Base-by-base conservation (phyloP, 2,329 filamentous ascomycete genomes). In the Pleomassaria siparia region DNA sequence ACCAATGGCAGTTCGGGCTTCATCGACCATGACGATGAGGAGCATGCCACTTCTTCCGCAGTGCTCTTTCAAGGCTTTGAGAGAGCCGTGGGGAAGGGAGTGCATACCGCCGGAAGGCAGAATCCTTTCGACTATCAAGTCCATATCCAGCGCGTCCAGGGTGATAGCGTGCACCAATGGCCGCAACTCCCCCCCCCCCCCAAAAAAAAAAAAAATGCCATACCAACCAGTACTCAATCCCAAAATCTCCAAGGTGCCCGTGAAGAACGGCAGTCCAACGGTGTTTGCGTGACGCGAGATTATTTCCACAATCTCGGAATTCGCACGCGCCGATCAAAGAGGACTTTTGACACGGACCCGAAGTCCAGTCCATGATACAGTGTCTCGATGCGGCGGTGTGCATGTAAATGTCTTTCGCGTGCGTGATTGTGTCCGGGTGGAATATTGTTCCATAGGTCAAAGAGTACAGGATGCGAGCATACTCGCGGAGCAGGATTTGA, bases 181-280 rank as follows among this genome's bases (percentile, higher is more conserved):
- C 74, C 2, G 72, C 79, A 4, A 72, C 72, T 0, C 82, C 86
- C 48, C n/a, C n/a, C n/a, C n/a, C n/a, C n/a, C n/a, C n/a, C n/a
- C n/a, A n/a, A n/a, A n/a, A n/a, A n/a, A n/a, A n/a, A n/a, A n/a
- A n/a, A n/a, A n/a, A n/a, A 87, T 72, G 13, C 83, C 83, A 64
- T 87, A 83, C 72, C 78, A 87, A 26, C 78, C 81, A 0, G 78
- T 78, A 0, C 75, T 76, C 43, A 86, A 72, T 0, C 74, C 84
- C 4, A 86, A 80, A 42, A 87, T 77, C 62, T 86, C 82, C 55
- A 82, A 86, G 43, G 83, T 85, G 1, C 82, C 81, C 0, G 83
- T 87, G 57, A 78, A 84, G 9, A 74, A 67, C 55, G 55, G 42
- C 70, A 66, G 29, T 70, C 66, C 1, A 71, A 58, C 24, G 55